Evolutionary conservation across 768 basidiomycete species (phyloP), one percentile per base, ranked within the genome.

Genomic region (Bullera alba): DNA sequence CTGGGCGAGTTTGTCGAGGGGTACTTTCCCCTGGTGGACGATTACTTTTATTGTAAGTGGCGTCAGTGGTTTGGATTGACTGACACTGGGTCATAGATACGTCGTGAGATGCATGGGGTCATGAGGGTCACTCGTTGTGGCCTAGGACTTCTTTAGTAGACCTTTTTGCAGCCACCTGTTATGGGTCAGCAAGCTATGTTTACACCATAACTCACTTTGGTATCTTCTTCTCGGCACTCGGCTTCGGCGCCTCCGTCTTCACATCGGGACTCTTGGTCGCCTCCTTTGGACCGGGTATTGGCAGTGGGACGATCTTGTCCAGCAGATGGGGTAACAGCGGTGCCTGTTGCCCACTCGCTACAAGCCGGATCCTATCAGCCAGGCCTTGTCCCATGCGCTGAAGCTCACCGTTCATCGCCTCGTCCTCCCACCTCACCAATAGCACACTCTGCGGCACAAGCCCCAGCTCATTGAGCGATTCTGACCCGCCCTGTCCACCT

Each of bases 391-490:
- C 4, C 35, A 17, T 42, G 17, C 4, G 26, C 23, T 32, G 28
- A 1, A 8, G 61, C 69, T 53, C 39, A 71, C 68, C 61, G 51
- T 72, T 72, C 66, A 70, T 54, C 12, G 48, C 58, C 10, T 69
- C 70, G 21, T 69, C 70, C 19, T 62, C 63, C 54, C 65, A 72
- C 32, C 53, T 50, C 7, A 72, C 55, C 51, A 68, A 38, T 53
- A 72, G 38, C 19, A 72, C 61, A 55, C 62, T 65, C 58, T 72
- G 70, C 3, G 70, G 70, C 5, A 72, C 70, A 19, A 72, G 42
- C 6, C 69, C 64, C 32, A 72, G 42, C 28, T 68, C 66, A 25
- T 53, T 51, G 39, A 72, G 48, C 2, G 55, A 63, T 53, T 64
- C 59, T 27, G 52, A 53, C 12, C 63, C 63, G 14, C 66, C 66